Evolutionary conservation across 805 yeast genomes (phyloP), one percentile per base, ranked within the genome.

Genomic region (Diddensiella santjacobensis): DNA sequence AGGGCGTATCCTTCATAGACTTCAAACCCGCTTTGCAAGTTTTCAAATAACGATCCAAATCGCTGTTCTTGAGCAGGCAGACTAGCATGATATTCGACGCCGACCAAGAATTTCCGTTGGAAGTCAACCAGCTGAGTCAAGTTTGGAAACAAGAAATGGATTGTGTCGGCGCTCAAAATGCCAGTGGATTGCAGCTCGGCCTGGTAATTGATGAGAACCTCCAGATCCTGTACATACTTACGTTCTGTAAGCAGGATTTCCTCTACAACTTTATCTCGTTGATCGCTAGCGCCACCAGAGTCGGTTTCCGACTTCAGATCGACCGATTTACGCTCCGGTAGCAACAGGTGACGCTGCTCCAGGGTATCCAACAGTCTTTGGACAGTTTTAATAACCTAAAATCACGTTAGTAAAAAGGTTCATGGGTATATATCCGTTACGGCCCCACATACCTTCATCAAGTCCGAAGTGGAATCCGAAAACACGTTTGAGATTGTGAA

Each of bases 1-100:
- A 89, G 75, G 22, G 97, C 87, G 91, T 96, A 93, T 4, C 96
- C 89, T 65, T 89, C 96, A 67, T 93, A 93, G 6, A 87, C 80
- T 54, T 80, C 83, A 70, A 93, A 93, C 22, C 89, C 91, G 31
- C 81, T 80, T 29, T 90, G 86, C 8, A 93, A 87, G 65, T 84
- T 95, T 51, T 86, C 74, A 64, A 93, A 91, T 1, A 90, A 75
- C 1, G 95, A 84, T 2, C 98, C 99, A 40, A 91, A 80, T 52
- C 96, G 75, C 66, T 90, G 96, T 59, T 79, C 79, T 49, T 79
- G 77, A 22, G 80, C 75, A 1, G 90, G 87, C 2, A 84, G 84
- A 37, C 79, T 70, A 3, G 88, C 81, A 67, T 91, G 89, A 60
- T 90, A 86, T 69, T 93, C 99, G 50, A 90, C 67, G 0, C 97